Evolutionary conservation across 768 basidiomycete genomes (phyloP).

Genomic region (Lyophyllum decastes): DNA sequence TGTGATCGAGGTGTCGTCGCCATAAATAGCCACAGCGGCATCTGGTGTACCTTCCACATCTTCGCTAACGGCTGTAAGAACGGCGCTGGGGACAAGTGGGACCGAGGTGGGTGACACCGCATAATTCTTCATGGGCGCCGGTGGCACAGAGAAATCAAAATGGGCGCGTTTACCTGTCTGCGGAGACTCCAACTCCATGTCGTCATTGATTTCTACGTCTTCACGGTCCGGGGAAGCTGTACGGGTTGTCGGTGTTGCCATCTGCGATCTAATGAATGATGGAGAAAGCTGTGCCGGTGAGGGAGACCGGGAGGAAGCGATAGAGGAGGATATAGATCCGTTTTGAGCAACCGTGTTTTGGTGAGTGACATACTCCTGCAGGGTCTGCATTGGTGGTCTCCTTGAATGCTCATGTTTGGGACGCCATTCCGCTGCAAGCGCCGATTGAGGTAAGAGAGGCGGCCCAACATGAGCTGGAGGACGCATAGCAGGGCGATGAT

Average conservation of each 20-base stretch:
- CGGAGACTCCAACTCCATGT: conserved; percentile 34
- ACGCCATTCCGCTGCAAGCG: conserved; percentile 16
- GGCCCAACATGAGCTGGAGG: neutral
- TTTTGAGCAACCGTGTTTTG: neutral
- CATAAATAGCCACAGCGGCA: neutral
- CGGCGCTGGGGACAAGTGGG: neutral
- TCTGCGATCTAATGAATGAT: neutral
- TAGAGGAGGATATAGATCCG: conserved; percentile 6
- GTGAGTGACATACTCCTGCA: conserved; percentile 18
- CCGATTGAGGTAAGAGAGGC: conserved; percentile 11
- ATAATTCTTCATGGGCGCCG: neutral
- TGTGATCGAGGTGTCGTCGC: neutral
- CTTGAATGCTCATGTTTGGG: conserved; percentile 10
- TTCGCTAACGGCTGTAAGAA: neutral
- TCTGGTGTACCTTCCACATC: neutral
- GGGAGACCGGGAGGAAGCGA: conserved; percentile 8
- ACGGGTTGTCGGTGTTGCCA: neutral
- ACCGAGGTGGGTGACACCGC: neutral
- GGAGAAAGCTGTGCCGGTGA: neutral
- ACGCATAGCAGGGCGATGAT: neutral
- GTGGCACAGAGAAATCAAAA: neutral
- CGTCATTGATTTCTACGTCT: conserved; percentile 26
- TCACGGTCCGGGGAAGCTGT: conserved; percentile 2
- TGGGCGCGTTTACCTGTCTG: conserved; percentile 2
- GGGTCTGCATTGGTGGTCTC: conserved; percentile 1